A percentile compares a stretch with the other conserved stretches of the same genome.
Conservation (phyloP, 352 stramenopile genomes). For the Globisporangium solare region DNA sequence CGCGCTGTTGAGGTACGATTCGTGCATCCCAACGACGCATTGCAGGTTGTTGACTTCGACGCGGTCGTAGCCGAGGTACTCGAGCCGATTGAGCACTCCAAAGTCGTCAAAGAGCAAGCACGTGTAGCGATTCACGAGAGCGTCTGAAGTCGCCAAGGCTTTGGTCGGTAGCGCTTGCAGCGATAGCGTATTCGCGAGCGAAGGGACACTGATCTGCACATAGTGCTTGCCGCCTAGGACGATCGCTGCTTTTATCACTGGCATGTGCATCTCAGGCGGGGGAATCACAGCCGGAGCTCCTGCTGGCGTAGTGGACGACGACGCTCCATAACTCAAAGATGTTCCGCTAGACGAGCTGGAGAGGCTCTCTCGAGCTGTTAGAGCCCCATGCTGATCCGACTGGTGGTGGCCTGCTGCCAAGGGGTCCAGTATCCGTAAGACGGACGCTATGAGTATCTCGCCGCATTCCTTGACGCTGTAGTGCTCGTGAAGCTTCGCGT, state of each 20-base stretch:
- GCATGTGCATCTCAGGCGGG: constrained; percentile 67
- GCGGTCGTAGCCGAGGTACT: constrained; percentile 53
- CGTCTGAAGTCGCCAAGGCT: constrained; percentile 15
- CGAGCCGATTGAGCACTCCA: constrained; percentile 64
- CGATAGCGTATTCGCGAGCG: constrained; percentile 60
- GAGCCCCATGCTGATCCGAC: not conserved
- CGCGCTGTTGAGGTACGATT: constrained; percentile 84
- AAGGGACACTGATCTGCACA: constrained; percentile 68
- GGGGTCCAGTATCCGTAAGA: constrained; percentile 70
- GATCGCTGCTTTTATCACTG: constrained; percentile 39
- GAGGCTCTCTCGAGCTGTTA: constrained; percentile 8
- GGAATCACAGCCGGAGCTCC: constrained; percentile 29
- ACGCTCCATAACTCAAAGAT: not conserved
- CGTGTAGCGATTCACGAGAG: constrained; percentile 34
- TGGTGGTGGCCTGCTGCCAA: constrained; percentile 9
- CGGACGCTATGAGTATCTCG: constrained; percentile 51
- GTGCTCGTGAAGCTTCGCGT: constrained; percentile 66
- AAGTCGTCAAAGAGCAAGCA: constrained; percentile 75
- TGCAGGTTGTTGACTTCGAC: constrained; percentile 67
- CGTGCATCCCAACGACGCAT: constrained; percentile 76
- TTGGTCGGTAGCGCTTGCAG: constrained; percentile 58
- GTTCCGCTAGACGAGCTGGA: constrained; percentile 7
- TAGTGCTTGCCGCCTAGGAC: constrained; percentile 55
- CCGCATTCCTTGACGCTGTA: constrained; percentile 79
- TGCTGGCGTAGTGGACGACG: not conserved